A percentile compares a stretch with the other conserved stretches of the same genome.
Evolutionary conservation across 108 stramenopile genomes (phyloP).

Genomic region (Cyclotella baltica): DNA sequence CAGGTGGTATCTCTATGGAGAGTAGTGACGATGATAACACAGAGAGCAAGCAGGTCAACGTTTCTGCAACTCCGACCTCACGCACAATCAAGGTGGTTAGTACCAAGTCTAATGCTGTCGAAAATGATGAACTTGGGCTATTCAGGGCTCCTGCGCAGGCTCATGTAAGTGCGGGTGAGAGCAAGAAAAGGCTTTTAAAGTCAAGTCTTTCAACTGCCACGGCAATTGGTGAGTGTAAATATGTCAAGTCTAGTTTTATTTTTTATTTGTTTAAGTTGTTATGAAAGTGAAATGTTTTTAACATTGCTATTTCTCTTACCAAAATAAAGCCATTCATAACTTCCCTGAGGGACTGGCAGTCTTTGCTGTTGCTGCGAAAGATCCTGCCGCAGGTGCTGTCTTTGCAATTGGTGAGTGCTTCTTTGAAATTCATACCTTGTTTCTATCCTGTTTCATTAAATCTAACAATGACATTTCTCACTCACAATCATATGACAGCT

Average conservation of each 20-base stretch:
- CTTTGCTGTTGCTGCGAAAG: constrained; percentile 74
- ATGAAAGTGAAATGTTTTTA: not conserved
- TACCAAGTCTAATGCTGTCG: not conserved
- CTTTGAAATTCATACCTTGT: too few species aligned
- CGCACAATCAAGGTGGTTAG: not conserved
- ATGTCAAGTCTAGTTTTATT: too few species aligned
- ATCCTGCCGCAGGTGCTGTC: constrained; percentile 76
- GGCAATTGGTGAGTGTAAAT: constrained; percentile 60
- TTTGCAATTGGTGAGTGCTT: too few species aligned
- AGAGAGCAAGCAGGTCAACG: not conserved
- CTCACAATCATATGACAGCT: too few species aligned
- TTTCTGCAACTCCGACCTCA: not conserved
- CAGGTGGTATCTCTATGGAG: not conserved
- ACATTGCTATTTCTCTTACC: not conserved
- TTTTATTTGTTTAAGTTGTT: too few species aligned
- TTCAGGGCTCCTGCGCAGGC: not conserved
- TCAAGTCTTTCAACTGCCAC: constrained; percentile 84
- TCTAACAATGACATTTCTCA: too few species aligned
- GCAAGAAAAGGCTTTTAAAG: constrained; percentile 52
- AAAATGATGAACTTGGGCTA: not conserved
- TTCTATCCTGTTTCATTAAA: too few species aligned
- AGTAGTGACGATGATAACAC: not conserved
- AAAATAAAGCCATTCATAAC: constrained; percentile 71
- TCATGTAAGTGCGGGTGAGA: not conserved
- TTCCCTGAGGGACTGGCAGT: constrained; percentile 93